Conservation (phyloP, 805 yeast species). For the Ogataea methylovora region DNA sequence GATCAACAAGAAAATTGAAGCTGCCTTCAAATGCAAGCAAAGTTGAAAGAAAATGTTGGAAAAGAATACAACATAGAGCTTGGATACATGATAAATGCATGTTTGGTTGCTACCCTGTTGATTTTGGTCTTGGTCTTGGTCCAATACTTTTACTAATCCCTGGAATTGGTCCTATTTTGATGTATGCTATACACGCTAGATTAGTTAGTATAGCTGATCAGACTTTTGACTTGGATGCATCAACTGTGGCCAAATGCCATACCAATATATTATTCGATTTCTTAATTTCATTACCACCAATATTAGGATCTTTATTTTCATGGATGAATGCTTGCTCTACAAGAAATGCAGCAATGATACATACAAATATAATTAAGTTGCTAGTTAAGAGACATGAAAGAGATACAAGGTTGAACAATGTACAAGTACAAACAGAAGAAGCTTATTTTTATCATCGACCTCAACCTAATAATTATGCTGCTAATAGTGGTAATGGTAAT, state of each 20-base stretch:
- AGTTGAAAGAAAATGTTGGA: slow-evolving; percentile 64
- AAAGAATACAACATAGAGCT: slow-evolving; percentile 63
- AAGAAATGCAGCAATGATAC: slow-evolving; percentile 78
- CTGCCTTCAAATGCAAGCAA: slow-evolving; percentile 53
- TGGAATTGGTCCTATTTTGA: slow-evolving; percentile 72
- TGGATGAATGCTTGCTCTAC: slow-evolving; percentile 87
- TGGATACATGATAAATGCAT: slow-evolving; percentile 85
- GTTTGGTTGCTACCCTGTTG: slow-evolving; percentile 69
- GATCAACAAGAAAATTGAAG: slow-evolving; percentile 49
- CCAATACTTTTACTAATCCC: slow-evolving; percentile 67
- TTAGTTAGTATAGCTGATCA: slow-evolving; percentile 54
- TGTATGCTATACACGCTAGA: slow-evolving; percentile 74
- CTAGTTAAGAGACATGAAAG: slow-evolving; percentile 9
- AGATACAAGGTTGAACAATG: background rate
- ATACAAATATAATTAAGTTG: slow-evolving; percentile 27
- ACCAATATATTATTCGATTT: slow-evolving; percentile 72
- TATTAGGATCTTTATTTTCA: slow-evolving; percentile 67
- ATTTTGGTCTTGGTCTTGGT: slow-evolving; percentile 72
- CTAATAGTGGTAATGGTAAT: too few species aligned
- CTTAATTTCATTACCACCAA: slow-evolving; percentile 68
- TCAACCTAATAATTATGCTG: background rate
- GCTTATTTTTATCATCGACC: background rate
- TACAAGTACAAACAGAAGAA: background rate
- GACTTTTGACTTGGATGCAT: slow-evolving; percentile 48
- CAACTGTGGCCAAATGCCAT: slow-evolving; percentile 59